phyloP scores from a whole-genome alignment of 768 basidiomycete genomes.

The Hypsizygus marmoreus region DNA sequence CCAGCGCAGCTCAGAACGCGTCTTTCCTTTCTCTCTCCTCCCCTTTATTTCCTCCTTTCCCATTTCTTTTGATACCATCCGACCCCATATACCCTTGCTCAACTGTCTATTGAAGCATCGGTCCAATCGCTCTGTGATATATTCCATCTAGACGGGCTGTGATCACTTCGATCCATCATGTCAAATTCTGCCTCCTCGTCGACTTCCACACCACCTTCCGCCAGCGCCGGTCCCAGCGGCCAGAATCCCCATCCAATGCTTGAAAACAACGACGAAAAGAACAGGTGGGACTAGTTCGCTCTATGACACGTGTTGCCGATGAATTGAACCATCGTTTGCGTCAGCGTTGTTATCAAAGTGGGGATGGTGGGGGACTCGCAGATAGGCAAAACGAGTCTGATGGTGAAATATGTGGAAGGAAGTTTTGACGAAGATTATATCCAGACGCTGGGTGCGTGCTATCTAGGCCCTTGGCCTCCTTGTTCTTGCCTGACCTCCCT shows the following conservation, averaged over 20 bases:
- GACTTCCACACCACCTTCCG: slow-evolving; percentile 43
- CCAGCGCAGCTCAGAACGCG: slow-evolving; percentile 35
- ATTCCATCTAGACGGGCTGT: slow-evolving; percentile 15
- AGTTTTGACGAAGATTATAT: slow-evolving; percentile 99
- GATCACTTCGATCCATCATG: slow-evolving; percentile 36
- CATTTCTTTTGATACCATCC: slow-evolving; percentile 22
- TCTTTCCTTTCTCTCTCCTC: slow-evolving; percentile 39
- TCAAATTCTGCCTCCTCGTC: slow-evolving; percentile 53
- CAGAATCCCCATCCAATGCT: slow-evolving; percentile 50
- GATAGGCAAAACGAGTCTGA: slow-evolving; percentile 98
- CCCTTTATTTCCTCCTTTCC: slow-evolving; percentile 24
- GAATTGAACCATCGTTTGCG: slow-evolving; percentile 1
- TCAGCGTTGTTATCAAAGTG: slow-evolving; percentile 95
- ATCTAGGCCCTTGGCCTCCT: background rate
- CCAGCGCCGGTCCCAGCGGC: slow-evolving; percentile 51
- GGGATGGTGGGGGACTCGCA: slow-evolving; percentile 99
- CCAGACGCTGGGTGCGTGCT: slow-evolving; percentile 87
- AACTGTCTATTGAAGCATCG: slow-evolving; percentile 16
- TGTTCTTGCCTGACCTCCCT: slow-evolving; percentile 10
- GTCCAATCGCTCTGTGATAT: slow-evolving; percentile 18
- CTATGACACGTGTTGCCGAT: slow-evolving; percentile 4
- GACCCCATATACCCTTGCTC: slow-evolving; percentile 19
- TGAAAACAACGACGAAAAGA: slow-evolving; percentile 75
- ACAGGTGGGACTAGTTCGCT: slow-evolving; percentile 45
- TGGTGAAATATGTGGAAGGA: slow-evolving; percentile 99